Conservation (phyloP, 2,329 filamentous ascomycete species). For the Nigrograna mackinnonii region DNA sequence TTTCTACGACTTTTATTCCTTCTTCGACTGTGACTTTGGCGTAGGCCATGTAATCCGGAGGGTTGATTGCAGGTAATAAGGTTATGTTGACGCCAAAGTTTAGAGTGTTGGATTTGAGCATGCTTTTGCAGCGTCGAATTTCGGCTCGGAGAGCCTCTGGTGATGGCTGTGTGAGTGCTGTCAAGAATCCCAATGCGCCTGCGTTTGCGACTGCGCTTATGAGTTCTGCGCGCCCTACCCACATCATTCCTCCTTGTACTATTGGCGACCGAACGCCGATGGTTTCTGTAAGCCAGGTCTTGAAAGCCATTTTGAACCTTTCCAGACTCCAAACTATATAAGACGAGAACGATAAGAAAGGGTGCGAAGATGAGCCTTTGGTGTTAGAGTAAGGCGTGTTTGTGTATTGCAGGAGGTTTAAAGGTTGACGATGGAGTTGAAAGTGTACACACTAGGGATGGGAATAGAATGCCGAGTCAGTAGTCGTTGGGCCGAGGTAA, state of each 20-base stretch:
- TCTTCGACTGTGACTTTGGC: slow-evolving; percentile 26
- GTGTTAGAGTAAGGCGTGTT: too few species aligned
- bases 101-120: slow-evolving; percentile 40
- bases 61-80: slow-evolving; percentile 27
- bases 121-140: slow-evolving; percentile 21
- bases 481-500: too few species aligned
- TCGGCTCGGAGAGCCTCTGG: slow-evolving; percentile 27
- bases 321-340: too few species aligned
- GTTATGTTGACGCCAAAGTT: slow-evolving; percentile 41
- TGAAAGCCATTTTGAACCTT: slow-evolving; percentile 29
- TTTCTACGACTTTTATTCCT: slow-evolving; percentile 30
- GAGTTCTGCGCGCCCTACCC: slow-evolving; percentile 58
- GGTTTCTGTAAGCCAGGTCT: slow-evolving; percentile 29
- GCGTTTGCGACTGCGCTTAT: slow-evolving; percentile 58
- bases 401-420: too few species aligned
- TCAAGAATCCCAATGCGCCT: slow-evolving; percentile 57
- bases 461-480: too few species aligned
- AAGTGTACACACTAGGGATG: too few species aligned
- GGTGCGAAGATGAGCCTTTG: too few species aligned
- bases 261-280: slow-evolving; percentile 25
- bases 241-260: slow-evolving; percentile 52
- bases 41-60: slow-evolving; percentile 29
- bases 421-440: too few species aligned
- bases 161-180: slow-evolving; percentile 44
- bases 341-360: too few species aligned